These are phyloP conservation scores for Spergularia bocconei DNA, from an alignment of 148 eudicot genomes.

Conservation along the genomic window DNA sequence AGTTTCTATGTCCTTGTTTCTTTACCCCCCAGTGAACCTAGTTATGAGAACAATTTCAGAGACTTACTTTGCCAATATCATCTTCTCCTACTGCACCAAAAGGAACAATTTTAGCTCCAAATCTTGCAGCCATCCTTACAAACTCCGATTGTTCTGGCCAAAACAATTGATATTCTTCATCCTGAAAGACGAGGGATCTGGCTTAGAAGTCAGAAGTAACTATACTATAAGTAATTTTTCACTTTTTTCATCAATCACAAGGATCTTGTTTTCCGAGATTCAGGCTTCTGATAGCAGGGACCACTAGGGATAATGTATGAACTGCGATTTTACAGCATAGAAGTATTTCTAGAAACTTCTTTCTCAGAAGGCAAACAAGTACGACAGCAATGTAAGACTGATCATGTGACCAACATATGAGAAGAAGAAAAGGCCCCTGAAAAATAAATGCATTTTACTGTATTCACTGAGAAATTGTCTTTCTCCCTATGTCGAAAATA, in stretches of 20 bases:
- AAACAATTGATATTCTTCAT: constrained; percentile 69
- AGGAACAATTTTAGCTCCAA: constrained; percentile 83
- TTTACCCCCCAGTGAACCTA: not conserved
- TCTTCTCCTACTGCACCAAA: constrained; percentile 89
- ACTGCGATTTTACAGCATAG: no score
- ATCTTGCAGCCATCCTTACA: constrained; percentile 78
- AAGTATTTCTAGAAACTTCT: no score
- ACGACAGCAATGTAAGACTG: not conserved
- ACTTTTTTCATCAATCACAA: not conserved
- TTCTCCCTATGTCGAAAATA: not conserved
- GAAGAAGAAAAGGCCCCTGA: not conserved
- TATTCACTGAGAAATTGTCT: not conserved
- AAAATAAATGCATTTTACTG: not conserved
- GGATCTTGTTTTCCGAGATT: not conserved
- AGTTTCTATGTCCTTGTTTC: not conserved
- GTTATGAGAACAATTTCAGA: not conserved
- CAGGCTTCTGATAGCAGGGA: not conserved
- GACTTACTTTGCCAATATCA: constrained; percentile 61
- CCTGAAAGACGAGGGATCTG: constrained; percentile 35
- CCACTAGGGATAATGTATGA: not conserved
- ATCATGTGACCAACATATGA: not conserved
- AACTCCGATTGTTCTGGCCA: constrained; percentile 85
- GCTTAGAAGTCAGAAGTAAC: constrained; percentile 1
- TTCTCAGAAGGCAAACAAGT: not conserved
- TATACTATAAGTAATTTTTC: not conserved